These are phyloP conservation scores for Drechslerella dactyloides DNA, from an alignment of 2,329 filamentous ascomycete genomes.

Conservation along the genomic window DNA sequence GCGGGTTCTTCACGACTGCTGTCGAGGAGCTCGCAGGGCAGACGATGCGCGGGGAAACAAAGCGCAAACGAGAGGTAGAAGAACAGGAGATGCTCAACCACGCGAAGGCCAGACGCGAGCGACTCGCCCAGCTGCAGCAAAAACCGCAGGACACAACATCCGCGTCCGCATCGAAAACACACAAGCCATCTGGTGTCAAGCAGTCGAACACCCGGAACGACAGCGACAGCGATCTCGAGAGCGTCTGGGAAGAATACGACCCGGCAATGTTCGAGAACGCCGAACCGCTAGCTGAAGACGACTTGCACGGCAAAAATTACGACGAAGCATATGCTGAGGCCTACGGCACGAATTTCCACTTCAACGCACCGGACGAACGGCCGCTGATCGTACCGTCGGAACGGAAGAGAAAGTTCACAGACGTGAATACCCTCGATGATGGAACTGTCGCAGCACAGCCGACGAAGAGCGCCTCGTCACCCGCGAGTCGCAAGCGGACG, in stretches of 20 bases:
- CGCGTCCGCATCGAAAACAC: too few relatives aligned
- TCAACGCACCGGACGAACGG: too few relatives aligned
- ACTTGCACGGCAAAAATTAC: too few relatives aligned
- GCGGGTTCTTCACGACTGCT: constrained; percentile 39
- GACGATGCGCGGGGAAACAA: constrained; percentile 4
- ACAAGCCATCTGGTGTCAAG: too few relatives aligned
- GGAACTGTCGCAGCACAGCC: background rate
- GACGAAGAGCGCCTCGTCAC: background rate
- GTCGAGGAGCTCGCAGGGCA: constrained; percentile 26
- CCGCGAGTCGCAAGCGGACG: background rate
- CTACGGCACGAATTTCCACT: too few relatives aligned
- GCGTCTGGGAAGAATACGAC: constrained; percentile 17
- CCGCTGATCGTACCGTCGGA: too few relatives aligned
- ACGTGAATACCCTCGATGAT: background rate
- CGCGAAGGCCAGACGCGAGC: constrained; percentile 1
- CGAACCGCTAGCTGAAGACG: background rate
- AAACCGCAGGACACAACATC: background rate
- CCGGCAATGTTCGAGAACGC: constrained; percentile 14
- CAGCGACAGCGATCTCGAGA: background rate
- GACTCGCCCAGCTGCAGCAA: constrained; percentile 18
- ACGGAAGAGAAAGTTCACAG: too few relatives aligned
- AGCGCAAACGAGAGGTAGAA: constrained; percentile 13
- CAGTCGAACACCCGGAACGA: too few relatives aligned
- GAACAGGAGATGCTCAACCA: constrained; percentile 16
- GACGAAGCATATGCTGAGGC: too few relatives aligned